These are phyloP conservation scores for Fusarium sacchari DNA, from an alignment of 2,329 filamentous ascomycete genomes.

Conservation along the genomic window DNA sequence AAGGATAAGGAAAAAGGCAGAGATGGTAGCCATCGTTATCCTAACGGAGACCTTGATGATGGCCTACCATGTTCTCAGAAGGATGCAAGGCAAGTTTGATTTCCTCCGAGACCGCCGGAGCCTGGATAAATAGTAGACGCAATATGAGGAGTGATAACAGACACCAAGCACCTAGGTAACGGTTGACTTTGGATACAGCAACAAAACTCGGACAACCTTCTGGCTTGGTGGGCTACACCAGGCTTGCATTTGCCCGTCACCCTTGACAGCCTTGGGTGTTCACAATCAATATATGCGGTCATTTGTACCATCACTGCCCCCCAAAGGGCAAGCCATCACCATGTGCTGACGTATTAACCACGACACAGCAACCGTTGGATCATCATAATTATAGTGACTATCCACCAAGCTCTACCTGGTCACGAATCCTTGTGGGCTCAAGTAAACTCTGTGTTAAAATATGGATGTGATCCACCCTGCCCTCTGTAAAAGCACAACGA, in stretches of 20 bases:
- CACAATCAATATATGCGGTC: not conserved
- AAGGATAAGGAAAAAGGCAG: conserved; percentile 23
- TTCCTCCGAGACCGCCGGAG: conserved; percentile 37
- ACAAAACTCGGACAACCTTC: not conserved
- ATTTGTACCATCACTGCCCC: not conserved
- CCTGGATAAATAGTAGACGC: conserved; percentile 25
- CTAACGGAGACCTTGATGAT: conserved; percentile 36
- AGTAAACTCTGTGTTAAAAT: not conserved
- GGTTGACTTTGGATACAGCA: not conserved
- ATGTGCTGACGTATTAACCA: not conserved
- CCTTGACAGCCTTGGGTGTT: not conserved
- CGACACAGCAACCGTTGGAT: not conserved
- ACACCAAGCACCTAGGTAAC: not conserved
- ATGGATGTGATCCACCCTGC: conserved; percentile 14
- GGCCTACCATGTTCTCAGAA: conserved; percentile 40
- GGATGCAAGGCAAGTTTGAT: conserved; percentile 44
- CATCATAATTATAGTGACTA: not conserved
- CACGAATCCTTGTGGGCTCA: not conserved
- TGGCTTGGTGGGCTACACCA: not conserved
- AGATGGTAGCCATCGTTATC: conserved; percentile 29
- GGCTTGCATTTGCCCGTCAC: not conserved
- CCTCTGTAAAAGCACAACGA: not conserved
- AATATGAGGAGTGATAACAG: not conserved
- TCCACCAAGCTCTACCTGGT: conserved; percentile 18
- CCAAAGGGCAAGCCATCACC: not conserved